Percentiles rank a stretch among this genome's conserved stretches.
Conservation (phyloP, 768 basidiomycete genomes). For the Lactarius trivialis region DNA sequence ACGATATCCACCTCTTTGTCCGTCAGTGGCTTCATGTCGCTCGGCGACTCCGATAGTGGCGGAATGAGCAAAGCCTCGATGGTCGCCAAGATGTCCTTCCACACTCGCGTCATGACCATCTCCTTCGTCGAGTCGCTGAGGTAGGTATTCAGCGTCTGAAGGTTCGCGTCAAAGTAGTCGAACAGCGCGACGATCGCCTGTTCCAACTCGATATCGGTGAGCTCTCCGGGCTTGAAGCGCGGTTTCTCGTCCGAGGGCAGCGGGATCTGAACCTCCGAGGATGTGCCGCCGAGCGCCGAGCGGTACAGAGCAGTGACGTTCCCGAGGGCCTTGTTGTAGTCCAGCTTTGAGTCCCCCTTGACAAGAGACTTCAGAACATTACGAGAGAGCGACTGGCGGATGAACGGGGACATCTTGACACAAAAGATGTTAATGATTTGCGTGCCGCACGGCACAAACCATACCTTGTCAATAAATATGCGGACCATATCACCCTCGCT, state of each 20-base stretch:
- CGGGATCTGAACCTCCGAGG: conserved; percentile 70
- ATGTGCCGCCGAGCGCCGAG: conserved; percentile 60
- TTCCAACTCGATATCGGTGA: conserved; percentile 93
- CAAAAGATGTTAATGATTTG: not conserved
- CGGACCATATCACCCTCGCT: conserved; percentile 94
- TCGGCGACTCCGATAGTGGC: conserved; percentile 74
- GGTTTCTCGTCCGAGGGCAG: conserved; percentile 70
- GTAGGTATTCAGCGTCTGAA: conserved; percentile 85
- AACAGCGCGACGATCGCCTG: conserved; percentile 86
- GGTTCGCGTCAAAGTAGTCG: conserved; percentile 93
- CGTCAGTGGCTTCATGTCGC: conserved; percentile 85
- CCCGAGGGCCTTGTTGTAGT: conserved; percentile 87
- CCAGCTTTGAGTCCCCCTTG: conserved; percentile 57
- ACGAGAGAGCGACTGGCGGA: conserved; percentile 80
- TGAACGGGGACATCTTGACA: conserved; percentile 84
- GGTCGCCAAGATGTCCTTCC: conserved; percentile 90
- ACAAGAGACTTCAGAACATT: conserved; percentile 69
- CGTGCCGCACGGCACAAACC: conserved; percentile 11
- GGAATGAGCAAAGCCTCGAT: conserved; percentile 89
- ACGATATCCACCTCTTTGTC: conserved; percentile 98
- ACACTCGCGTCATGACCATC: conserved; percentile 86
- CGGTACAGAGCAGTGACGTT: conserved; percentile 78
- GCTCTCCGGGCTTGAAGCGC: conserved; percentile 67
- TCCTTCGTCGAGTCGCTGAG: conserved; percentile 80
- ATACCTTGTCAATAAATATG: conserved; percentile 94